Base-by-base conservation (phyloP, 495 filamentous ascomycete species). In the Amphirosellinia nigrospora region DNA sequence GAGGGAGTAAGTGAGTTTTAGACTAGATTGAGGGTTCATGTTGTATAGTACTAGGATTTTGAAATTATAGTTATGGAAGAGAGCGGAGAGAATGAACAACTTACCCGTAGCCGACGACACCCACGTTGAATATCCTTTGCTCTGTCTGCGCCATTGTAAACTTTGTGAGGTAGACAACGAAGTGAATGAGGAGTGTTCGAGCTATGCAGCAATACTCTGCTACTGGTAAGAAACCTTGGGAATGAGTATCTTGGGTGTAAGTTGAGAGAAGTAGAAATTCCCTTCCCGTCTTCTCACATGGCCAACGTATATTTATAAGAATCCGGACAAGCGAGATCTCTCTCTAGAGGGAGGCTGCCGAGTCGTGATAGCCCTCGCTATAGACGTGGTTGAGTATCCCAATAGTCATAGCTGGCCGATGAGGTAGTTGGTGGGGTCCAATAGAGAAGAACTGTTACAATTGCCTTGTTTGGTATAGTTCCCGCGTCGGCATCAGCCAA, bases 61-160 rank as follows among this genome's bases (percentile, higher is more conserved):
- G 10, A n/a, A n/a, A n/a, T n/a, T n/a, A n/a, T n/a, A n/a, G n/a
- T n/a, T n/a, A n/a, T 41, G 4, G 28, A 11, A 39, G 7, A 30
- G 43, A 39, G 7, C 21, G 43, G 59, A 15, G 28, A 13, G 26
- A 11, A 63, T 55, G n/a, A 23, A 23, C 9, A 53, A 66, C 82
- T 75, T 79, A 83, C 85, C 86, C 86, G 73, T 87, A 88, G 63
- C 86, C 86, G 19, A 88, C 77, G 28, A 88, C 77, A 30, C 85
- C 85, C 45, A 87, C 85, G 41, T 87, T 86, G 77, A 82, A 82
- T 11, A 75, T 80, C 64, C 71, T 70, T 39, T 73, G 52, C 7
- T 45, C 70, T 23, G 69, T 36, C 58, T 56, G 64, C 13, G 73
- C 66, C 75, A 78, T 76, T 26, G 38, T 71, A 55, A 55, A 46